Evolutionary conservation across 1,284 basidiomycete species (phyloP), one percentile per base, ranked within the genome.

Genomic region (Macrocystidia cucumis): DNA sequence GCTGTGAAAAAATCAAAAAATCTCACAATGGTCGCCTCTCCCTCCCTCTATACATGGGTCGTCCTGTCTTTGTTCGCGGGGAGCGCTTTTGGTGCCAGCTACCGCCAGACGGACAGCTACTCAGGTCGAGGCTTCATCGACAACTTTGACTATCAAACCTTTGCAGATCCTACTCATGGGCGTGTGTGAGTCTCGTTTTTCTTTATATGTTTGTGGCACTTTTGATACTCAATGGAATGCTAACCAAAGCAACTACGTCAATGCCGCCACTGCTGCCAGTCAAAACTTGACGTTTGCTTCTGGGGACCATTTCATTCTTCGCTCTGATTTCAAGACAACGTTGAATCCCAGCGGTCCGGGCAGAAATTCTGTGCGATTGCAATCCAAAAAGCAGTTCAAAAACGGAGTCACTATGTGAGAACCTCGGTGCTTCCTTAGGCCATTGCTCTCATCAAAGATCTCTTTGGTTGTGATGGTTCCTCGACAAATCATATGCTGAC

Each of bases 81-180:
- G 28, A 18, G 27, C 13, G 48, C 29, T 14, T 32, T 40, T 9
- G 45, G 40, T 9, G 52, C 57, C 12, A 62, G 56, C 3, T 77
- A 74, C 48, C 38, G 44, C 3, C 49, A 65, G 32, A 54, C 59
- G 16, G 68, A 75, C 42, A 66, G 57, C 30, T 61, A 65, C 44
- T 55, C 65, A 23, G 76, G 77, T 11, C 37, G 48, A n/a, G 59
- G 52, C 2, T 78, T 80, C 52, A 60, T 72, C 41, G 48, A 60
- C 18, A 54, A 60, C 2, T 80, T 78, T 50, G 53, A 56, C 9
- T 69, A 65, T 44, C 44, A 73, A 44, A 65, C 69, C 14, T 70
- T 74, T 34, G 32, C 64, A 3, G 78, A 80, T 48, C 77, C 78
- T 1, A 77, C 78, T 4, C 59, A 73, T 44, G 76, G 78, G 17